Conservation (phyloP, 1,139 yeast species). For the Yamadazyma sp. region DNA sequence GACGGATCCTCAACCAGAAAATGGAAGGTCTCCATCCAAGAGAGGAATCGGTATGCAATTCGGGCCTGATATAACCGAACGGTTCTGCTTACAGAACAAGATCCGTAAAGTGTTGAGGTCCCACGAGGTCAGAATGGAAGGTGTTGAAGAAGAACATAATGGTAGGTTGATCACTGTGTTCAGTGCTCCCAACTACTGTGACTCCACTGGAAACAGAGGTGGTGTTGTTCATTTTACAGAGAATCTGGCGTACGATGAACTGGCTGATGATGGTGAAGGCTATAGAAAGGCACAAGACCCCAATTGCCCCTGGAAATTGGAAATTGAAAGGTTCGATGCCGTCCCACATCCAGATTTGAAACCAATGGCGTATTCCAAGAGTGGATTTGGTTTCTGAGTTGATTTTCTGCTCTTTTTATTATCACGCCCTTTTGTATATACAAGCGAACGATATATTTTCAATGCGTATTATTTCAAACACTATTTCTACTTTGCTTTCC, state of each 20-base stretch:
- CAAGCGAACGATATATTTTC: background rate
- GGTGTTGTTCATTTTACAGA: conserved; percentile 72
- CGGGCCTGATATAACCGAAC: conserved; percentile 90
- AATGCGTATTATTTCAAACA: no score
- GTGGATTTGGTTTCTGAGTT: conserved; percentile 45
- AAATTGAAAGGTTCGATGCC: conserved; percentile 65
- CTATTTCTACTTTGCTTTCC: no score
- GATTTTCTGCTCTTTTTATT: background rate
- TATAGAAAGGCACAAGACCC: conserved; percentile 48
- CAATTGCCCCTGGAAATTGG: conserved; percentile 51
- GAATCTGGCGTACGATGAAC: conserved; percentile 30
- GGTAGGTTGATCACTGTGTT: conserved; percentile 88
- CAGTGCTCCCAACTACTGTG: conserved; percentile 98
- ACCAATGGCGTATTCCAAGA: conserved; percentile 95
- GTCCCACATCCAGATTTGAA: conserved; percentile 88
- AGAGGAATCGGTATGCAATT: conserved; percentile 96
- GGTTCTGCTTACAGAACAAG: conserved; percentile 70
- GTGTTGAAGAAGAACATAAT: conserved; percentile 84
- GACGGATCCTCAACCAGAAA: conserved; percentile 88
- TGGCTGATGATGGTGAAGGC: conserved; percentile 46
- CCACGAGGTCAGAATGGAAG: conserved; percentile 92
- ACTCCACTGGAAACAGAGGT: conserved; percentile 85
- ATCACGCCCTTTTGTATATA: background rate
- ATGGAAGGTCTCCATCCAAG: conserved; percentile 85
- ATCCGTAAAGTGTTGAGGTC: conserved; percentile 84